These are phyloP conservation scores for Solanum chilense DNA, from an alignment of 257 asterid genomes.

Conservation along the genomic window DNA sequence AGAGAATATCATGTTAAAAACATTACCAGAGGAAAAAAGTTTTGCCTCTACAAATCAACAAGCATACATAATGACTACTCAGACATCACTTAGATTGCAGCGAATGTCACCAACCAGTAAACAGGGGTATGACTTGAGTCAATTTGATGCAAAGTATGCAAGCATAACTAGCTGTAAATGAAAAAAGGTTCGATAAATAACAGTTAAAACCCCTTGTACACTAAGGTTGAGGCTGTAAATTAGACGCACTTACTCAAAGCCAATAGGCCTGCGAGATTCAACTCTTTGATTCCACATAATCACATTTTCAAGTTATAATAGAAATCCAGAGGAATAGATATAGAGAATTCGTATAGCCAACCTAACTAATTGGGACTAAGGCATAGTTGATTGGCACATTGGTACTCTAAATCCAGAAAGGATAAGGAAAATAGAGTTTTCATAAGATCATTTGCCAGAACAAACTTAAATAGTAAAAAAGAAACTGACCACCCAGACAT, in stretches of 20 bases:
- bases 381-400: background rate
- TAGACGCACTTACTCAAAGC: background rate
- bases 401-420: background rate
- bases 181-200: background rate
- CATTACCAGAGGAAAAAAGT: background rate
- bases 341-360: background rate
- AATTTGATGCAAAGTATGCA: background rate
- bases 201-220: background rate
- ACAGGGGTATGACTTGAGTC: background rate
- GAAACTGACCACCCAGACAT: conserved; percentile 21
- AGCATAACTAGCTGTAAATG: background rate
- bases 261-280: background rate
- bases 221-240: background rate
- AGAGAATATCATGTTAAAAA: background rate
- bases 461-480: background rate
- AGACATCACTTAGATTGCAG: no score
- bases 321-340: background rate
- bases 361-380: background rate
- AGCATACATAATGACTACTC: no score
- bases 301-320: background rate
- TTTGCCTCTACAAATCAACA: no score
- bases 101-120: no score
- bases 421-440: background rate
- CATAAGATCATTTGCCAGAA: background rate
- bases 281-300: background rate